Evolutionary conservation across 1,284 basidiomycete genomes (phyloP).

Genomic region (Cryptococcus sp.): DNA sequence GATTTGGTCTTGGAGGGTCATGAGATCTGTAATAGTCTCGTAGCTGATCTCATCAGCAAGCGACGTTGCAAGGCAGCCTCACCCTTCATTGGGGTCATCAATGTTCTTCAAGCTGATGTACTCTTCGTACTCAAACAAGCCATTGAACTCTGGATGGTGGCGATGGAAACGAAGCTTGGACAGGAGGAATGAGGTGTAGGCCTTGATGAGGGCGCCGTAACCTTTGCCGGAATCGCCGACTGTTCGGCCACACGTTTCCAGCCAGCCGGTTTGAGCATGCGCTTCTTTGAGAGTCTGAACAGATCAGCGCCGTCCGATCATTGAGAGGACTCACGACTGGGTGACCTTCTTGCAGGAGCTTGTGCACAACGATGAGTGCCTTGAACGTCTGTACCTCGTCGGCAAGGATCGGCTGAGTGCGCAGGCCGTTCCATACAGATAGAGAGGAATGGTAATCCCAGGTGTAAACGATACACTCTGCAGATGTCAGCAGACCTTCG

Average conservation of each 20-base stretch:
- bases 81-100: slow-evolving; percentile 98
- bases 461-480: slow-evolving; percentile 95
- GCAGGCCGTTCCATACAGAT: slow-evolving; percentile 92
- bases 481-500: slow-evolving; percentile 6
- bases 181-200: slow-evolving; percentile 90
- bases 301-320: slow-evolving; percentile 11
- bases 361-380: slow-evolving; percentile 91
- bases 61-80: slow-evolving; percentile 37
- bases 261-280: slow-evolving; percentile 92
- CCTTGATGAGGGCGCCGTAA: slow-evolving; percentile 86
- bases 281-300: slow-evolving; percentile 87
- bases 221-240: slow-evolving; percentile 79
- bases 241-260: slow-evolving; percentile 90
- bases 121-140: slow-evolving; percentile 94
- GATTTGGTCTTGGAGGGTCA: slow-evolving; percentile 94
- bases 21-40: slow-evolving; percentile 92
- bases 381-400: slow-evolving; percentile 98
- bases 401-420: slow-evolving; percentile 89
- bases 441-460: slow-evolving; percentile 98
- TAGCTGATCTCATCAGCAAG: slow-evolving; percentile 62
- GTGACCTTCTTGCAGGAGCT: slow-evolving; percentile 92
- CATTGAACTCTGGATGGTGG: slow-evolving; percentile 91
- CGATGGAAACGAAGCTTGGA: slow-evolving; percentile 95
- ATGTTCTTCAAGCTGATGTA: slow-evolving; percentile 94
- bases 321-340: slow-evolving; percentile 66